These are phyloP conservation scores for Luvunga scandens DNA, from an alignment of 345 rosid species.

Conservation along the genomic window DNA sequence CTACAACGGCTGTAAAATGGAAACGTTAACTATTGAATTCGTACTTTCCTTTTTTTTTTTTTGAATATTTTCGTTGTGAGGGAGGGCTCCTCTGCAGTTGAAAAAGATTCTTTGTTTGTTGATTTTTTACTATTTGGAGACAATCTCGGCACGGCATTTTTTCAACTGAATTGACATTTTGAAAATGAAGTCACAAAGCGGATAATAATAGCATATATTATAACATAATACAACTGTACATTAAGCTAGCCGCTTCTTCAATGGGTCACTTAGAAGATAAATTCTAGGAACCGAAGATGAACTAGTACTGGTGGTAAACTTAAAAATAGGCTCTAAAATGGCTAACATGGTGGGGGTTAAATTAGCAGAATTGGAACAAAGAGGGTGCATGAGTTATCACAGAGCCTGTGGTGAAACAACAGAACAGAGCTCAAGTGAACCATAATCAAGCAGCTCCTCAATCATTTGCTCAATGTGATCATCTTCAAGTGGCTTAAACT, in stretches of 20 bases:
- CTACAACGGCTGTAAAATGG: no score
- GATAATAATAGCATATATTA: constrained; percentile 16
- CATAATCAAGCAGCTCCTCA: constrained; percentile 76
- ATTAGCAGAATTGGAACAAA: constrained; percentile 17
- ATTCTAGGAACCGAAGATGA: constrained; percentile 16
- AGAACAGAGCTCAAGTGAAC: constrained; percentile 77
- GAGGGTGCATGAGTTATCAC: constrained; percentile 15
- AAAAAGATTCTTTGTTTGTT: constrained; percentile 2
- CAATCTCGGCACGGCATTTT: not conserved
- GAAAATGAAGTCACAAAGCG: constrained; percentile 4
- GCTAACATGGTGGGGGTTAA: constrained; percentile 7
- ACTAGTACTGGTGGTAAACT: constrained; percentile 11
- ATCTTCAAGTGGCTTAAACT: constrained; percentile 67
- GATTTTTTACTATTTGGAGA: not conserved
- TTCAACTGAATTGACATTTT: constrained; percentile 16
- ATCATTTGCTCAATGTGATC: constrained; percentile 97
- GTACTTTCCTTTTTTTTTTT: no score
- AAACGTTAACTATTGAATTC: no score
- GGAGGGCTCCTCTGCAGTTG: constrained; percentile 2
- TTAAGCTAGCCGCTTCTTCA: constrained; percentile 12
- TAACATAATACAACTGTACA: constrained; percentile 37
- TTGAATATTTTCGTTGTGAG: not conserved
- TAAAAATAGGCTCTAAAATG: not conserved
- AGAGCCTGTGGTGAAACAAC: constrained; percentile 35
- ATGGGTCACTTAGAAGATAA: constrained; percentile 22